Evolutionary conservation across 371 early-diverging fungal genomes (phyloP), one percentile per base, ranked within the genome.

Genomic region (Mortierella sp.): DNA sequence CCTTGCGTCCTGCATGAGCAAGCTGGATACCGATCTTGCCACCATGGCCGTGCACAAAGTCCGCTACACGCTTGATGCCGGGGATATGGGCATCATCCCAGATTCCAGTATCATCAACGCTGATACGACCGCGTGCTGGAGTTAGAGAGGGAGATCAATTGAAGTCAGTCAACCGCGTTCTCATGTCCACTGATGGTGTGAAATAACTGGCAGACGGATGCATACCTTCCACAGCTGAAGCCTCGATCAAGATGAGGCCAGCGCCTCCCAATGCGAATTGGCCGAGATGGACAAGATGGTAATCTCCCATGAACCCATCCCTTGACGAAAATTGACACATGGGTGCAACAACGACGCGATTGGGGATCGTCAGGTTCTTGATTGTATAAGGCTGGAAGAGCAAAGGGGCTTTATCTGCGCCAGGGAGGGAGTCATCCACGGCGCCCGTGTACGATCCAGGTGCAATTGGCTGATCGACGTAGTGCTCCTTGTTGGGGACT

Each of bases 1-100:
- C 73, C 66, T 94, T 94, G 54, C 95, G 83, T 4, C 96, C 96
- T 19, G 92, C 91, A 63, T 96, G 96, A 0, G 83, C 91, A 7
- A 96, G 63, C 64, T 96, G 96, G 63, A 94, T 89, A 40, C 86
- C 95, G 12, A 86, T 79, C 39, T 84, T 76, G 21, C 82, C 59
- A 3, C 90, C 90, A 29, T 85, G 85, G 6, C 83, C 70, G 59
- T 95, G 92, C 48, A 87, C 74, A 95, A 39, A 96, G 54, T 87
- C 84, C 21, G 84, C 89, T 4, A 94, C 83, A 17, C 84, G 81
- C 51, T 82, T 82, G 25, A 92, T 67, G 1, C 81, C 78, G 2
- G 69, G 81, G n/a, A 91, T 85, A 41, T 96, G 96, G 16, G 85
- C 90, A 65, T 95, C 93, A 0, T 72, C 81, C 92, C 92, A 96